Base-by-base conservation (phyloP, 805 yeast genomes). In the Candida loeiensis region DNA sequence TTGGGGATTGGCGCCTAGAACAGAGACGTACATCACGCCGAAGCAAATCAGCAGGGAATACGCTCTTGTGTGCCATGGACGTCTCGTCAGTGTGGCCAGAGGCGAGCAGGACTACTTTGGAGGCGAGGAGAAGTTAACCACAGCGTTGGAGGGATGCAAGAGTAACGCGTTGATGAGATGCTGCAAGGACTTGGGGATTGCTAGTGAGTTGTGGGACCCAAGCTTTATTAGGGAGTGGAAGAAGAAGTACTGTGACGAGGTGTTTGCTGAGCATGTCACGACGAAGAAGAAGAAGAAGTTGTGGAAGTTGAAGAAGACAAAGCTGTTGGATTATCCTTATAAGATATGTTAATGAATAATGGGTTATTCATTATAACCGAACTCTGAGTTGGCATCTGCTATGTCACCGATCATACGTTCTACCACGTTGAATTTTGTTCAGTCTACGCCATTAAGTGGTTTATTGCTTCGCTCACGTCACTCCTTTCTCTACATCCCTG, bases 141-240 rank as follows among this genome's bases (percentile, higher is more conserved):
- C 98, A 0, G 97, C 98, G 0, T 82, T 95, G 30, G 99, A 93
- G 64, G 99, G 99, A 8, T 91, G 98, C 63, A 89, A 89, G 58
- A 83, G 95, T 56, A 93, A 93, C 58, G 97, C 98, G 0, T 67
- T 93, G 59, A 91, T 93, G 98, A 77, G 99, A 59, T 90, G 98
- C 55, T 93, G 99, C 64, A 93, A 93, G 60, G 99, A 93, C 64
- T 72, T 93, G 53, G 98, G 98, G 4, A 84, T 93, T 48, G 99
- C 97, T 1, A 85, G 95, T 42, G 99, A 93, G 57, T 72, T 93
- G 37, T 93, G 99, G 99, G 99, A 93, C 59, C 99, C 99, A 2
- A 69, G 79, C 30, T 93, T 91, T 53, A 89, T 93, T 46, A 45
- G 61, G 7, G 50, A 54, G 22, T 69, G 69, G 66, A 69, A 69